Conservation (phyloP, 2,329 filamentous ascomycete species). For the Passalora sequoiae region DNA sequence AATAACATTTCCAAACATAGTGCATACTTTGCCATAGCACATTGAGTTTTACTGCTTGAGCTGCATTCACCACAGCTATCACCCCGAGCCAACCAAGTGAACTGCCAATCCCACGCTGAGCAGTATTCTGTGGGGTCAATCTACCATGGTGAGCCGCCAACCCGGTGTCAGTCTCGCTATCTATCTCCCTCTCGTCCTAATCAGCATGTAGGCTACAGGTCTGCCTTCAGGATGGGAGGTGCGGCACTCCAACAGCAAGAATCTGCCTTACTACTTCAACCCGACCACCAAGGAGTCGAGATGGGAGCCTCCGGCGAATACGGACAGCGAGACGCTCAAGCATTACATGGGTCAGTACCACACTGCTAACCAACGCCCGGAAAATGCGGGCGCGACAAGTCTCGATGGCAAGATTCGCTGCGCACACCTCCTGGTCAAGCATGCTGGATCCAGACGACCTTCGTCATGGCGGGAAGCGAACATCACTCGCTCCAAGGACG, state of each 20-base stretch:
- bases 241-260: constrained; percentile 96
- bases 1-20: too few relatives aligned
- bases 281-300: constrained; percentile 75
- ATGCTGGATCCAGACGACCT: constrained; percentile 78
- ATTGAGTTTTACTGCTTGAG: too few relatives aligned
- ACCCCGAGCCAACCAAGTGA: constrained; percentile 1
- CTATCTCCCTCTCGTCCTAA: constrained; percentile 9
- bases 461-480: constrained; percentile 89
- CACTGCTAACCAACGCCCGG: constrained; percentile 43
- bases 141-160: constrained; percentile 12
- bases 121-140: too few relatives aligned
- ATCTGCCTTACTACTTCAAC: constrained; percentile 99
- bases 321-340: constrained; percentile 89
- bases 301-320: constrained; percentile 87
- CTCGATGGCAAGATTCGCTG: constrained; percentile 81
- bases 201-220: constrained; percentile 27
- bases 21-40: too few relatives aligned
- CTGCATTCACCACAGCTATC: neutral
- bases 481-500: constrained; percentile 83
- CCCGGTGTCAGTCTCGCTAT: constrained; percentile 3
- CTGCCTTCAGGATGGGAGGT: constrained; percentile 57
- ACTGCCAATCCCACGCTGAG: constrained; percentile 1
- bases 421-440: constrained; percentile 90
- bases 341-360: constrained; percentile 87
- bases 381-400: constrained; percentile 18